phyloP scores from a whole-genome alignment of 192 early-diverging fungal genomes.

The Phlyctochytrium bullatum region DNA sequence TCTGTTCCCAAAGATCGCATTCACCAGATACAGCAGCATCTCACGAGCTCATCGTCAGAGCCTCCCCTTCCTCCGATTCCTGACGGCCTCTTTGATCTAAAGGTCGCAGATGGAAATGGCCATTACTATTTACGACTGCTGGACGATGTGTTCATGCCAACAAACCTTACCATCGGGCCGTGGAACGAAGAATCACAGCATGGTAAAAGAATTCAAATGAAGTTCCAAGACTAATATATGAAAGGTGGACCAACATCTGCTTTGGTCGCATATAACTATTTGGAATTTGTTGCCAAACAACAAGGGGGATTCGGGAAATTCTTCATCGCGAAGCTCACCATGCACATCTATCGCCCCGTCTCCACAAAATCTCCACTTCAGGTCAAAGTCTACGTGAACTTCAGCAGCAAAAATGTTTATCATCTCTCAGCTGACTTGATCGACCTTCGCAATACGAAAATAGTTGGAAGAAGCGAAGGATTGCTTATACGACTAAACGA shows the following conservation, averaged over 20 bases:
- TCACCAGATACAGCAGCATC: no score
- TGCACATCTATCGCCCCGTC: slow-evolving; percentile 1
- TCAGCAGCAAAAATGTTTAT: background rate
- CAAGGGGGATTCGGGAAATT: background rate
- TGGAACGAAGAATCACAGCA: background rate
- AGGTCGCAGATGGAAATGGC: no score
- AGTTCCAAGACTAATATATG: background rate
- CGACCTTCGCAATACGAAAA: background rate
- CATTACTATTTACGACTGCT: background rate
- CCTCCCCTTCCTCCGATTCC: no score
- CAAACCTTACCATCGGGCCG: background rate
- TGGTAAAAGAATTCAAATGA: background rate
- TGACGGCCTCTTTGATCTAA: no score
- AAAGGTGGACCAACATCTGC: background rate
- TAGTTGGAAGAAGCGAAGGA: background rate
- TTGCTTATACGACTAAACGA: background rate
- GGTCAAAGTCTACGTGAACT: background rate
- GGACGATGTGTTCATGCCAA: background rate
- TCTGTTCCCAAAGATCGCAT: no score
- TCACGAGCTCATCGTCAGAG: no score
- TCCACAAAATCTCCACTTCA: background rate
- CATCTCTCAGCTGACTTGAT: background rate
- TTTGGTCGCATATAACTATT: background rate
- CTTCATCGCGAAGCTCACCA: background rate
- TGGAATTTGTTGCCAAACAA: background rate